phyloP scores from a whole-genome alignment of 805 yeast species.

The Candida michaelii region DNA sequence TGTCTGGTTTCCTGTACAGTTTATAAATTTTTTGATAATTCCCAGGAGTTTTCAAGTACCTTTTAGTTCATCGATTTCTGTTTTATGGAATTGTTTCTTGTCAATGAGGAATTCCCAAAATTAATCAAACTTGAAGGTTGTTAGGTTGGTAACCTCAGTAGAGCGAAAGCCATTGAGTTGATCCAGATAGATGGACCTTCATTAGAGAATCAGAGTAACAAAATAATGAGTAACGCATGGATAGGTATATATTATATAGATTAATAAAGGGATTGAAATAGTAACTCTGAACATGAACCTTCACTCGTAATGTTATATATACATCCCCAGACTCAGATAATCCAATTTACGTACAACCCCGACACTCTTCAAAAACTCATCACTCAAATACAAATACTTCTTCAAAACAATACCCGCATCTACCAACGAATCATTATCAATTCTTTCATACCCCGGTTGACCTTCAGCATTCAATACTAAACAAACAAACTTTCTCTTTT shows the following conservation, averaged over 20 bases:
- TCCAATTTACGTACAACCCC: conserved; percentile 24
- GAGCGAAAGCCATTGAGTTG: too few relatives aligned
- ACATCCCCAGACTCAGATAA: conserved; percentile 29
- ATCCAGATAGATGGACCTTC: too few relatives aligned
- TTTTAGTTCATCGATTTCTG: conserved; percentile 81
- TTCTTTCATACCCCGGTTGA: conserved; percentile 57
- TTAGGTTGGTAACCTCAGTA: too few relatives aligned
- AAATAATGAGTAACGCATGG: too few relatives aligned
- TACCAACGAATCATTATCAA: conserved; percentile 42
- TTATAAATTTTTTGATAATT: conserved; percentile 67
- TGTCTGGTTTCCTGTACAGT: conserved; percentile 84
- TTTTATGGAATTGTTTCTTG: conserved; percentile 90
- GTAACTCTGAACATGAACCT: too few relatives aligned
- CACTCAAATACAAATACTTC: conserved; percentile 11
- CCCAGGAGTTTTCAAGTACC: conserved; percentile 84
- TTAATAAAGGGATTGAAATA: too few relatives aligned
- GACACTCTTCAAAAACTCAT: conserved; percentile 16
- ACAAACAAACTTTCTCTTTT: conserved; percentile 11
- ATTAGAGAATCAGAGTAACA: too few relatives aligned
- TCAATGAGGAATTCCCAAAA: conserved; percentile 62
- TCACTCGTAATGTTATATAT: too few relatives aligned
- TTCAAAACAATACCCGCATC: conserved; percentile 28
- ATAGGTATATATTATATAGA: too few relatives aligned
- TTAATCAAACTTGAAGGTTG: too few relatives aligned
- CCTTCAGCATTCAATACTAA: conserved; percentile 59